Base-by-base conservation (phyloP, 345 rosid genomes). In the Rhodamnia argentea region DNA sequence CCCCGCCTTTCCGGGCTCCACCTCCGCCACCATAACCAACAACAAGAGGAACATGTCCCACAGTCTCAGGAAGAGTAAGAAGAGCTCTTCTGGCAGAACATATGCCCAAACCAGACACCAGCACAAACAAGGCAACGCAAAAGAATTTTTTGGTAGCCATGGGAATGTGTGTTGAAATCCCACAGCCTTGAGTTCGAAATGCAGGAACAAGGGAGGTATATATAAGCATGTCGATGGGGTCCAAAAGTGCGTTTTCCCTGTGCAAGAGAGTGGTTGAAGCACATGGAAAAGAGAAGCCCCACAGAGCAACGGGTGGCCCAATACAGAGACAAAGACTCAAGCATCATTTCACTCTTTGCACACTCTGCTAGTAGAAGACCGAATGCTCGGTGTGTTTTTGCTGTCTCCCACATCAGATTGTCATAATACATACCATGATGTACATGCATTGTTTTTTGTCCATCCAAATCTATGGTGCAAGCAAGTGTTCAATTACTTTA, bases 1-100 rank as follows among this genome's bases (percentile, higher is more conserved):
- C 89, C 1, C 87, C 83, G 5, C 83, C 86, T 15, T 58, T 85
- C 44, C 87, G 85, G 12, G 76, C 70, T 5, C 90, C 93, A 47
- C 85, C 88, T 23, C 84, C 88, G 13, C 84, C 84, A 56, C 88
- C 83, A 53, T 52, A 47, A 1, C 90, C 91, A 53, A 52, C 47
- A 26, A 83, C 87, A 52, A 54, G 50, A 42, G 88, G 90, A 53
- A 64, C 24, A 54, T 85, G 87, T 62, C 87, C 84, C 37, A 85
- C 86, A 12, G 81, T 57, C 88, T 85, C 90, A 40, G 86, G 91
- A 82, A 82, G 37, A 47, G 86, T 86, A 52, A 91, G 87, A 55
- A 93, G 92, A 52, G 60, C 85, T 86, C 91, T 88, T 5, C 86
- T 57, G 23, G 92, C 92, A 10, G 92, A 88, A 85, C 89, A 88